A percentile compares a stretch with the other conserved stretches of the same genome.
Evolutionary conservation across 1,139 yeast species (phyloP).

Genomic region (Meyerozyma elateridarum): DNA sequence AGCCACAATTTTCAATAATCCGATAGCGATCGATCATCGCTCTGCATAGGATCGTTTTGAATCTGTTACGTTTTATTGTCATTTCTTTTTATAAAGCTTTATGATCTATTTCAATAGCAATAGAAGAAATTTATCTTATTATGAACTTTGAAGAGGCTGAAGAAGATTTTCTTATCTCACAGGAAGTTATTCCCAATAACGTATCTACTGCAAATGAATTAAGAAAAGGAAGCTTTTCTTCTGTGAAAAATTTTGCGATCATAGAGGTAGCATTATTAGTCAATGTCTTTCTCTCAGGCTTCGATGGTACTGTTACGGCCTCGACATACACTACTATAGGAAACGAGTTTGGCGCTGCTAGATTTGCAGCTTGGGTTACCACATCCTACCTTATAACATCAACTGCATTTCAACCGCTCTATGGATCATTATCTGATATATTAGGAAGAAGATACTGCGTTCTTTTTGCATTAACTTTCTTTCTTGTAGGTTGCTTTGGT

Average conservation of each 20-base stretch:
- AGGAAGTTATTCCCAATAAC: too few species aligned
- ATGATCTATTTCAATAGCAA: too few species aligned
- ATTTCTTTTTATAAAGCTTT: too few species aligned
- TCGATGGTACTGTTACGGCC: conserved; percentile 13
- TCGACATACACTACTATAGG: conserved; percentile 13
- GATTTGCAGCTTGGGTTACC: conserved; percentile 34
- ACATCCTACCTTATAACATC: conserved; percentile 31
- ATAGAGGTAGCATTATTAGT: conserved; percentile 21
- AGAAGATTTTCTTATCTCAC: too few species aligned
- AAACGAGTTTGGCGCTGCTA: conserved; percentile 30
- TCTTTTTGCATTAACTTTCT: conserved; percentile 18
- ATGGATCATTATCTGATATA: conserved; percentile 51
- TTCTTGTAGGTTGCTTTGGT: conserved; percentile 15
- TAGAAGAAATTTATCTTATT: too few species aligned
- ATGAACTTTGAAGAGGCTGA: too few species aligned
- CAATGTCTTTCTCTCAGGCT: conserved; percentile 21
- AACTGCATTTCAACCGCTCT: conserved; percentile 33
- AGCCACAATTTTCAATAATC: too few species aligned
- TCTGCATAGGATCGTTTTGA: too few species aligned
- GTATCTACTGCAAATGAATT: neutral
- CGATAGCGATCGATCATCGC: too few species aligned
- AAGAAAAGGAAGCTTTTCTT: conserved; percentile 9
- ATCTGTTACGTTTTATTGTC: too few species aligned
- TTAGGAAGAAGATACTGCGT: conserved; percentile 41
- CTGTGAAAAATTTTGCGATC: conserved; percentile 15